Conservation (phyloP, 352 stramenopile genomes). For the Globisporangium carolinianum region DNA sequence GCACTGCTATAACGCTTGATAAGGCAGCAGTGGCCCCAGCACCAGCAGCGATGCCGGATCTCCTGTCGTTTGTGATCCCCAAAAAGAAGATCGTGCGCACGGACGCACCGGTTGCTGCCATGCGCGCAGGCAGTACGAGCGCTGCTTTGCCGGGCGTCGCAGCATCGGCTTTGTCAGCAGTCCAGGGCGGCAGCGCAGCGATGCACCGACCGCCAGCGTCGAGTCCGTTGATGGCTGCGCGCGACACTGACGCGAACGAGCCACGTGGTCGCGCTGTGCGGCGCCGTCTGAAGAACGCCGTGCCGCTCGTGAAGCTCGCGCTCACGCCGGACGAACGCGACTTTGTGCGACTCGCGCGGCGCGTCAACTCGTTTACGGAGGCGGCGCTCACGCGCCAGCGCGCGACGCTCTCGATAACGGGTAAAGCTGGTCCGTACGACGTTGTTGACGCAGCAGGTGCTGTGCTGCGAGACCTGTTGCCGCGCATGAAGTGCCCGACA, state of each 20-base stretch:
- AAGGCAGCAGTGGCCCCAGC: neutral
- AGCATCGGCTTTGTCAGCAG: no score
- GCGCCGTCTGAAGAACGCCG: slow-evolving; percentile 35
- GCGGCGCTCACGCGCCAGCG: slow-evolving; percentile 9
- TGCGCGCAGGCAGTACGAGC: neutral
- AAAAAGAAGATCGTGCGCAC: slow-evolving; percentile 25
- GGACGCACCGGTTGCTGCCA: neutral
- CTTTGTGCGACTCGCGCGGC: slow-evolving; percentile 46
- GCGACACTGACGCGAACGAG: neutral
- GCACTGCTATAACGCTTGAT: neutral
- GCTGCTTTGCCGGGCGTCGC: no score
- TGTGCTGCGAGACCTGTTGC: slow-evolving; percentile 10
- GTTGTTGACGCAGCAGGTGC: slow-evolving; percentile 8
- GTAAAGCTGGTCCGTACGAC: slow-evolving; percentile 15
- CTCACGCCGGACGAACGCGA: slow-evolving; percentile 28
- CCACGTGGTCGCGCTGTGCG: neutral
- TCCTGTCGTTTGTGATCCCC: slow-evolving; percentile 34
- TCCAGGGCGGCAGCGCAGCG: neutral
- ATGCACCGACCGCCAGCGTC: slow-evolving; percentile 8
- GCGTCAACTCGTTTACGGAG: slow-evolving; percentile 49
- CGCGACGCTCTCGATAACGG: no score
- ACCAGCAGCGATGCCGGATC: slow-evolving; percentile 9
- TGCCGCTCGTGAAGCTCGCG: slow-evolving; percentile 21
- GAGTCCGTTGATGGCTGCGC: slow-evolving; percentile 5
- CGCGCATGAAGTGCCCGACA: slow-evolving; percentile 14